Conservation (phyloP, 371 early-diverging fungal species). For the Rhizomucor pusillus region DNA sequence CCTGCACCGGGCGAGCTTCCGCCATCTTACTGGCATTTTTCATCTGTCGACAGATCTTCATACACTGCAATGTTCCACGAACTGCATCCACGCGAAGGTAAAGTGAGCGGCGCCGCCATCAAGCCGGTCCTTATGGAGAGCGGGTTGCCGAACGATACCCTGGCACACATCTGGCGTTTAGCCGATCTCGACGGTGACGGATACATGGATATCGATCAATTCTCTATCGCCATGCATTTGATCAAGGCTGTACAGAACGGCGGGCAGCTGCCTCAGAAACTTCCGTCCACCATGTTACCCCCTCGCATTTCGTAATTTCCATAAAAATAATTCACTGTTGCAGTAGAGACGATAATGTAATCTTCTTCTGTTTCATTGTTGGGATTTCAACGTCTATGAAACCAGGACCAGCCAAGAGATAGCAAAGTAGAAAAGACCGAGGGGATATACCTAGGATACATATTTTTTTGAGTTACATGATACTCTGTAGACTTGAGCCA, state of each 20-base stretch:
- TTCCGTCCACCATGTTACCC: slow-evolving; percentile 52
- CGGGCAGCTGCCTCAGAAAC: slow-evolving; percentile 52
- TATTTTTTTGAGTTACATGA: not conserved
- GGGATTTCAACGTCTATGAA: slow-evolving; percentile 30
- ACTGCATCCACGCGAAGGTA: slow-evolving; percentile 61
- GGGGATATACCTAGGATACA: slow-evolving; percentile 65
- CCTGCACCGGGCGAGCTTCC: slow-evolving; percentile 38
- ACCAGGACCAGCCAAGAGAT: slow-evolving; percentile 90
- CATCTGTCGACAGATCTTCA: slow-evolving; percentile 48
- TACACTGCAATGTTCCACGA: slow-evolving; percentile 47
- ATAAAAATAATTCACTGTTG: not conserved
- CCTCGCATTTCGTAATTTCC: slow-evolving; percentile 31
- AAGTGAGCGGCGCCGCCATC: slow-evolving; percentile 53
- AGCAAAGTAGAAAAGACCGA: slow-evolving; percentile 88
- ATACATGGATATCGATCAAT: slow-evolving; percentile 69
- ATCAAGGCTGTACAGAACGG: slow-evolving; percentile 50
- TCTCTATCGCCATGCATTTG: slow-evolving; percentile 67
- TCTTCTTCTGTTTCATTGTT: not conserved
- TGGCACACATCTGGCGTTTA: slow-evolving; percentile 69
- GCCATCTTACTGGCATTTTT: slow-evolving; percentile 59
- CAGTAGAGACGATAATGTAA: not conserved
- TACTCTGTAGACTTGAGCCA: too few species aligned
- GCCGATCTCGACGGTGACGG: slow-evolving; percentile 74
- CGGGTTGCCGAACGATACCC: slow-evolving; percentile 51
- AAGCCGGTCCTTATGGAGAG: slow-evolving; percentile 63